Base-by-base conservation (phyloP, 2,329 filamentous ascomycete species). In the Talaromyces sp. region DNA sequence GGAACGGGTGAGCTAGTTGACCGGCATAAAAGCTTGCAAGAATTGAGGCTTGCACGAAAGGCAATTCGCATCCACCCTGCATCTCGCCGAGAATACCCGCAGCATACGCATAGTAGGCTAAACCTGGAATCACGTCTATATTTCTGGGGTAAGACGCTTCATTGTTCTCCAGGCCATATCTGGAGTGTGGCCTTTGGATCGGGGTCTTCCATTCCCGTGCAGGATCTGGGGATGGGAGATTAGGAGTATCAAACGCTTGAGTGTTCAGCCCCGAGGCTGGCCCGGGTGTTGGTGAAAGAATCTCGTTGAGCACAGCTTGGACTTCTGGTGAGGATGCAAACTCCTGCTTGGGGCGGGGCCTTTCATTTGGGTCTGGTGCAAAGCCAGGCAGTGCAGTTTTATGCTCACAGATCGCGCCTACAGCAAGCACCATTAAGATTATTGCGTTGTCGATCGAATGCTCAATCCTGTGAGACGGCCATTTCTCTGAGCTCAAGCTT, bases 11-110 rank as follows among this genome's bases (percentile, higher is more conserved):
- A 0, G 89, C 93, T 31, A 97, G 81, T 75, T 98, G 95, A 3
- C 92, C 93, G 68, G 93, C 89, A 74, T 97, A 99, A 5, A 99
- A 80, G 2, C 92, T 92, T 17, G 92, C 92, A 56, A 98, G 84
- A 27, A 98, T 86, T 70, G 89, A 88, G 8, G 90, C 91, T 75
- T 97, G 93, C 4, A 96, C 91, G 73, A 95, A 90, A 69, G 90
- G 89, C 66, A 98, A 82, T 50, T 91, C 90, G 67, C 90, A 91
- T 0, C 90, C 90, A 13, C 91, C 93, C 41, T 88, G 84, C 60
- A 95, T 88, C 66, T 90, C 90, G 5, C 93, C 93, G 17, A 98
- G 81, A 43, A 98, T 97, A 67, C 95, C 90, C 0, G 90, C 90
- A 2, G 93, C 94, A 67, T 91, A 89, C 1, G 91, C 90, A 75